Evolutionary conservation across 805 yeast genomes (phyloP), one percentile per base, ranked within the genome.

Genomic region (Cyberlindnera mycetangii): DNA sequence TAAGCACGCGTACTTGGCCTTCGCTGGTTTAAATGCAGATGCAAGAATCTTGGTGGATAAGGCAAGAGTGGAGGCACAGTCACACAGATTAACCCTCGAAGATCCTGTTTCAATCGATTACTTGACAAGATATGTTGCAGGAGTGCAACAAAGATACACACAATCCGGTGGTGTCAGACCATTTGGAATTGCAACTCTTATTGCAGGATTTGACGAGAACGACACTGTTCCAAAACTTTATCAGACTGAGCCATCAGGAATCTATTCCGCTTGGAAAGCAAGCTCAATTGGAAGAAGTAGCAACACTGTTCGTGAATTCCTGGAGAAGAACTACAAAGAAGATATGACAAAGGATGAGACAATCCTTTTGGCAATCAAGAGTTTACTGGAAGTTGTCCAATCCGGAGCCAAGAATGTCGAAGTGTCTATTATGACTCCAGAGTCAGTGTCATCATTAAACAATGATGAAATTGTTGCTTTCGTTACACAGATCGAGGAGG

Each of bases 151-250:
- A 66, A 79, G 83, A 66, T 93, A 92, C 69, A 93, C 99, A 6
- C 99, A 93, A 68, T 83, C 95, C 40, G 99, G 99, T 55, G 99
- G 99, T 67, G 97, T 93, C 20, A 80, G 99, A 67, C 99, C 99
- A 17, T 93, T 93, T 65, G 99, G 99, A 47, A 86, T 93, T 56
- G 84, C 97, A 41, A 93, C 97, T 22, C 72, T 93, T 58, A 86
- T 93, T 64, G 96, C 96, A 19, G 99, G 99, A 1, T 93, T 93
- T 59, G 98, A 93, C 69, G 83, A 83, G 43, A 83, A 84, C 59
- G 96, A 89, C 67, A 68, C 67, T 18, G 77, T 74, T 27, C 97
- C 98, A 36, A 83, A 79, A 63, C 76, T 93, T 53, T 93, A 83
- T 69, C 95, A 87, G 66, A 93, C 99, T 11, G 99, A 93, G 66